Conservation (phyloP, 2,329 filamentous ascomycete genomes). For the Trichoderma lentiforme region DNA sequence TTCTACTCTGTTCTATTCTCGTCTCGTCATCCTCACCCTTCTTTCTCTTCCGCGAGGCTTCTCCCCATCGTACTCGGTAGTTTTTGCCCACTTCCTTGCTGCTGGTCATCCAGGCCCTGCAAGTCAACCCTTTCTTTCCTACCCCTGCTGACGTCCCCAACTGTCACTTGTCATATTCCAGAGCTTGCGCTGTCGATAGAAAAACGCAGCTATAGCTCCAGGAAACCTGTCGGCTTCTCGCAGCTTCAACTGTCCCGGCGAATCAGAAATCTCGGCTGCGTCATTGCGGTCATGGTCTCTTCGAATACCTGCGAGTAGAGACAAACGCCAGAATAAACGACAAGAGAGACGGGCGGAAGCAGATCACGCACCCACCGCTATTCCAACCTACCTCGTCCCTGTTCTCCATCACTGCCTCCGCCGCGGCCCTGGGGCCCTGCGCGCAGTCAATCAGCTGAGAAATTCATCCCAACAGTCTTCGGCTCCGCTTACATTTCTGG, state of each 20-base stretch:
- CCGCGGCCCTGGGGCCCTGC: neutral
- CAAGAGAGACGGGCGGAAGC: neutral
- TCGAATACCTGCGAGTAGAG: neutral
- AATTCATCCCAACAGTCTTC: neutral
- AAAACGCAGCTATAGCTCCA: slow-evolving; percentile 1
- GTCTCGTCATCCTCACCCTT: neutral
- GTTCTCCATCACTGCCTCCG: neutral
- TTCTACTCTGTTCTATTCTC: neutral
- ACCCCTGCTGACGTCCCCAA: slow-evolving; percentile 19
- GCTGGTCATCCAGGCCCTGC: slow-evolving; percentile 16
- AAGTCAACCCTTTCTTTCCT: slow-evolving; percentile 16
- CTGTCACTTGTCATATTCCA: slow-evolving; percentile 14
- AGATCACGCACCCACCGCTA: slow-evolving; percentile 7
- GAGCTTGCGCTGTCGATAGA: slow-evolving; percentile 6
- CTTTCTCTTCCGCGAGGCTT: neutral
- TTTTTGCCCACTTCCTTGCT: slow-evolving; percentile 5
- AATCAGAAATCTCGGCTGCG: neutral
- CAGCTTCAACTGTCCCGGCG: neutral
- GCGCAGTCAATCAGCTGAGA: neutral
- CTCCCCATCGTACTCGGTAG: slow-evolving; percentile 11
- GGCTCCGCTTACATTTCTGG: neutral
- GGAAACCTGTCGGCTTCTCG: neutral
- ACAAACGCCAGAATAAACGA: neutral
- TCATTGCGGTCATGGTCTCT: slow-evolving; percentile 10
- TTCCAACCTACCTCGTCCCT: neutral